Evolutionary conservation across 257 asterid species (phyloP).

Genomic region (Solanum bulbocastanum): DNA sequence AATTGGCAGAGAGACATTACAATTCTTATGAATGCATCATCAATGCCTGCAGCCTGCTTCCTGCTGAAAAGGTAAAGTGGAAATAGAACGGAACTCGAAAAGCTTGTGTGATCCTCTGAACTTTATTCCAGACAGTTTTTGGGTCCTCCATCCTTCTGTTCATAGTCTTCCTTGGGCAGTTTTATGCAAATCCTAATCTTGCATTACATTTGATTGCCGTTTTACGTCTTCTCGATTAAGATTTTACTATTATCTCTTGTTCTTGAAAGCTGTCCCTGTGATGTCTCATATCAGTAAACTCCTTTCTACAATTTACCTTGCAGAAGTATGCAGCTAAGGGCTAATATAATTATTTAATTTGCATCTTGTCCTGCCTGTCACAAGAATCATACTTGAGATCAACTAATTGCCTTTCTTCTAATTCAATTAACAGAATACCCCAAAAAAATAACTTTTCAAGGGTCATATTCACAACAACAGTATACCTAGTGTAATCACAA

Average conservation of each 20-base stretch:
- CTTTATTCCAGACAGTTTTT: neutral
- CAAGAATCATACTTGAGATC: neutral
- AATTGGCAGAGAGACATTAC: slow-evolving; percentile 45
- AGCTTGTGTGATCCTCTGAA: neutral
- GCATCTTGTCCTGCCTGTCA: neutral
- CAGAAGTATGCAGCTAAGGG: neutral
- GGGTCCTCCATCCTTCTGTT: neutral
- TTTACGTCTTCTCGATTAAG: neutral
- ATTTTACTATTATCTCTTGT: neutral
- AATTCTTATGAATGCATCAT: slow-evolving; percentile 46
- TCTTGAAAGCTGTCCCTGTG: neutral
- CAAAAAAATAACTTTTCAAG: neutral
- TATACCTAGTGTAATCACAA: neutral
- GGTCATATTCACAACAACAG: neutral
- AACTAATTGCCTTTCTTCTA: neutral
- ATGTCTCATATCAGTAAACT: neutral
- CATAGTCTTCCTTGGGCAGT: neutral
- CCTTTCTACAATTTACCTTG: neutral
- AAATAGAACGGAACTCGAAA: neutral
- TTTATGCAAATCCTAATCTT: neutral
- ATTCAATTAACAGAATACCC: neutral
- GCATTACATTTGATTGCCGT: neutral
- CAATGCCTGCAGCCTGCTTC: slow-evolving; percentile 51
- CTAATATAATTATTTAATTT: neutral
- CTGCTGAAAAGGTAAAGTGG: slow-evolving; percentile 54